Conservation (phyloP, 306 rosid genomes). For the Nissolia schottii region DNA sequence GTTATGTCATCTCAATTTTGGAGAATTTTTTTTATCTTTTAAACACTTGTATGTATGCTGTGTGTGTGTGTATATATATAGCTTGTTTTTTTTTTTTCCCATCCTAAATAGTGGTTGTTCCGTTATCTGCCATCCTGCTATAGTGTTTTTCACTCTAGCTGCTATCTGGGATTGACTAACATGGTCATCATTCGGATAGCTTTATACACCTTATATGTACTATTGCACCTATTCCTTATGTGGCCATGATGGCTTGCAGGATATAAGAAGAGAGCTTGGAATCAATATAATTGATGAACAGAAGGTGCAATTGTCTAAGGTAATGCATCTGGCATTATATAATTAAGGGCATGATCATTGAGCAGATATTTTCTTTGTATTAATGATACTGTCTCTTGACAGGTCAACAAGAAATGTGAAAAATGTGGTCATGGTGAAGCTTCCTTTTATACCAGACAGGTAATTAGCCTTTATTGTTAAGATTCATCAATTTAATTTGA, state of each 20-base stretch:
- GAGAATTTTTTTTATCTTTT: no score
- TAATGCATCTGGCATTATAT: constrained; percentile 17
- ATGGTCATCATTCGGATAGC: background rate
- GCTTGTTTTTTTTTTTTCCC: no score
- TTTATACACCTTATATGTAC: background rate
- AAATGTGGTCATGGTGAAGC: constrained; percentile 82
- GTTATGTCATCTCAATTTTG: no score
- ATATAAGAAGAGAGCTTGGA: constrained; percentile 46
- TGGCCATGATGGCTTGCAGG: constrained; percentile 31
- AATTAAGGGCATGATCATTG: background rate
- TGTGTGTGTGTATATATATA: no score
- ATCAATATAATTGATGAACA: constrained; percentile 30
- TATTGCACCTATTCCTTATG: background rate
- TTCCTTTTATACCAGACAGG: constrained; percentile 41
- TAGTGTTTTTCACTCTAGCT: no score
- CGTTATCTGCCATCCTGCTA: no score
- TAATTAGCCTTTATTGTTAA: constrained; percentile 1
- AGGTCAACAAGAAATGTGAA: constrained; percentile 71
- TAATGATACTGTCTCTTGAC: constrained; percentile 5
- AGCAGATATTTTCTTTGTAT: background rate
- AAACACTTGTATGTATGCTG: no score
- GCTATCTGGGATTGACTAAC: no score
- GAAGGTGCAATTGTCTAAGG: constrained; percentile 33
- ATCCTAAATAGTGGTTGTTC: no score
- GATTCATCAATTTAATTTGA: background rate